Conservation (phyloP, 257 asterid species). For the Asclepias syriaca region DNA sequence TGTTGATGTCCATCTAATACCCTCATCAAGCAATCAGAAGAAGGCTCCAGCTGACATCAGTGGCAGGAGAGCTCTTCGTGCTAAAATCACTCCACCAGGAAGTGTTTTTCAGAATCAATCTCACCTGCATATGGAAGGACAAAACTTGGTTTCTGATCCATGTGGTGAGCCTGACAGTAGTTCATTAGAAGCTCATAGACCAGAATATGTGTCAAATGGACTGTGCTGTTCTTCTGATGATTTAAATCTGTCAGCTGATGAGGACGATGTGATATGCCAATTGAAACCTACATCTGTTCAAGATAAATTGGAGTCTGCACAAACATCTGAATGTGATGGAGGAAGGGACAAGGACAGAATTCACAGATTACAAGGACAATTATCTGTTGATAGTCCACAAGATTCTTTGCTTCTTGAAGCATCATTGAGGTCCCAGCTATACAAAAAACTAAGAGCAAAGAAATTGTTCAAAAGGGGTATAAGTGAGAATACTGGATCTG, state of each 20-base stretch:
- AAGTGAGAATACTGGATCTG: conserved; percentile 16
- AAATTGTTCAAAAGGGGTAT: conserved; percentile 24
- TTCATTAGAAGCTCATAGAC: conserved; percentile 26
- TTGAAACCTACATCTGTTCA: conserved; percentile 18
- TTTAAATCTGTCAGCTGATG: conserved; percentile 26
- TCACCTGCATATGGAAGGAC: conserved; percentile 12
- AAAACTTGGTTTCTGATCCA: conserved; percentile 23
- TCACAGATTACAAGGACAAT: conserved; percentile 21
- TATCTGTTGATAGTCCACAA: conserved; percentile 19
- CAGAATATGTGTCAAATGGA: conserved; percentile 19
- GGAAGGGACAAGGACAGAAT: conserved; percentile 21
- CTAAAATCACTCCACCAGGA: conserved; percentile 18
- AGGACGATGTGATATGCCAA: conserved; percentile 22
- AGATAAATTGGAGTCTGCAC: conserved; percentile 20
- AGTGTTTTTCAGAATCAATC: conserved; percentile 20
- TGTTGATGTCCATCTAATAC: conserved; percentile 20
- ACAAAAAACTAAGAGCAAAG: conserved; percentile 34
- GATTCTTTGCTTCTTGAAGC: conserved; percentile 50
- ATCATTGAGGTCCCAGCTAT: conserved; percentile 45
- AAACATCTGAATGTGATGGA: conserved; percentile 12
- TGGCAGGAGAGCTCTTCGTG: conserved; percentile 18
- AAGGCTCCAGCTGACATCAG: conserved; percentile 21
- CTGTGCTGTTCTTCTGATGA: conserved; percentile 27
- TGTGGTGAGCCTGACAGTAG: conserved; percentile 29
- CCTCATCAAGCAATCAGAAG: conserved; percentile 24